phyloP scores from a whole-genome alignment of 2,329 filamentous ascomycete species.

The Magnaporthiopsis incrustans region DNA sequence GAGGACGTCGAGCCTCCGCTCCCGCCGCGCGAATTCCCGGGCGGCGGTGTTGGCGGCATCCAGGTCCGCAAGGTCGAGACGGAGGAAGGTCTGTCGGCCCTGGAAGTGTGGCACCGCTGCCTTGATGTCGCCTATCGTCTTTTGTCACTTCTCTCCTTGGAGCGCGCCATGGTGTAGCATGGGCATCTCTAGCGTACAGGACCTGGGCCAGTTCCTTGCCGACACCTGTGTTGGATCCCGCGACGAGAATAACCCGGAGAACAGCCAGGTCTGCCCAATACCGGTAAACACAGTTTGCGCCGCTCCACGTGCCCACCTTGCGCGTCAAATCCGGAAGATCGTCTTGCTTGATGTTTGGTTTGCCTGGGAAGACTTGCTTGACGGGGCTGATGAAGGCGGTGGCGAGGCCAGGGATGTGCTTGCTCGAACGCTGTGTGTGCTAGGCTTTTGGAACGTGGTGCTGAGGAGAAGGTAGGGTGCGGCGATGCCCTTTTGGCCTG shows the following conservation, averaged over 20 bases:
- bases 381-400: not conserved
- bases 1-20: slow-evolving; percentile 25
- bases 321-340: not conserved
- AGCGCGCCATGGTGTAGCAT: slow-evolving; percentile 40
- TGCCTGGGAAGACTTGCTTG: not conserved
- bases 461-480: not conserved
- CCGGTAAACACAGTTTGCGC: not conserved
- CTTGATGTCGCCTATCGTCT: slow-evolving; percentile 32
- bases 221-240: slow-evolving; percentile 26
- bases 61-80: slow-evolving; percentile 29
- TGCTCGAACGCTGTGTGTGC: not conserved
- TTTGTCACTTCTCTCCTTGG: slow-evolving; percentile 26
- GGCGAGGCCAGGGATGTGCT: not conserved
- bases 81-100: slow-evolving; percentile 29
- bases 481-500: too few species aligned
- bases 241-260: slow-evolving; percentile 32
- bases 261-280: not conserved
- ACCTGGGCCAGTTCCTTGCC: slow-evolving; percentile 40
- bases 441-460: not conserved
- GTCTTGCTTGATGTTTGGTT: not conserved
- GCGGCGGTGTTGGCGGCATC: slow-evolving; percentile 19
- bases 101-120: slow-evolving; percentile 18
- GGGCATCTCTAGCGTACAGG: slow-evolving; percentile 40
- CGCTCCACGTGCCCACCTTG: not conserved
- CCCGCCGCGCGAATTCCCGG: slow-evolving; percentile 20